These are phyloP conservation scores for Yamadazyma friedrichii DNA, from an alignment of 1,139 yeast species.

Conservation along the genomic window DNA sequence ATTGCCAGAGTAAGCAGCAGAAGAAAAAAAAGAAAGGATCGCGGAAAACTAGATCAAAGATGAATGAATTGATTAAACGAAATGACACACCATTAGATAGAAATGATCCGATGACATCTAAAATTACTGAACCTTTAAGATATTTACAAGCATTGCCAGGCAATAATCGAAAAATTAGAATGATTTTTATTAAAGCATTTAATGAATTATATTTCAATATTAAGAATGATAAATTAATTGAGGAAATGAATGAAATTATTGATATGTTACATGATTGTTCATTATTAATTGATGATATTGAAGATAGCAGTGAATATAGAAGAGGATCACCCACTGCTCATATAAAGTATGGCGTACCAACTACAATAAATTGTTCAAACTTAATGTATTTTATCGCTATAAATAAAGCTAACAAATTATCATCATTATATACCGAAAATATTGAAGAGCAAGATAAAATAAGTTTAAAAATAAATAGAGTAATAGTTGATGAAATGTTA, in stretches of 20 bases:
- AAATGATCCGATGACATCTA: constrained; percentile 9
- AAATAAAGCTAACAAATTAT: constrained; percentile 37
- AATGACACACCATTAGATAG: constrained; percentile 14
- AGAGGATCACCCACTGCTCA: constrained; percentile 83
- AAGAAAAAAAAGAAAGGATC: no score
- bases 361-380: constrained; percentile 80
- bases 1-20: no score
- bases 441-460: constrained; percentile 9
- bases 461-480: constrained; percentile 19
- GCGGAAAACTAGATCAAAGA: no score
- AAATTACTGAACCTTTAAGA: constrained; percentile 25
- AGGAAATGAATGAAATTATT: constrained; percentile 23
- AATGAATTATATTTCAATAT: constrained; percentile 31
- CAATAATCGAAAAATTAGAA: constrained; percentile 31
- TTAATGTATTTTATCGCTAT: constrained; percentile 77
- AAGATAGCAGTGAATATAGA: constrained; percentile 67
- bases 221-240: constrained; percentile 17
- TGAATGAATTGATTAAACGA: constrained; percentile 13
- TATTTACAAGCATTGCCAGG: constrained; percentile 32
- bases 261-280: constrained; percentile 32
- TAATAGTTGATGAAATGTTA: constrained; percentile 68
- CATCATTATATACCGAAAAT: constrained; percentile 16
- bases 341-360: constrained; percentile 68
- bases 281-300: constrained; percentile 73
- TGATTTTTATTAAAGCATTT: constrained; percentile 29